phyloP scores from a whole-genome alignment of 495 filamentous ascomycete species.

The Lophiotrema nucula region DNA sequence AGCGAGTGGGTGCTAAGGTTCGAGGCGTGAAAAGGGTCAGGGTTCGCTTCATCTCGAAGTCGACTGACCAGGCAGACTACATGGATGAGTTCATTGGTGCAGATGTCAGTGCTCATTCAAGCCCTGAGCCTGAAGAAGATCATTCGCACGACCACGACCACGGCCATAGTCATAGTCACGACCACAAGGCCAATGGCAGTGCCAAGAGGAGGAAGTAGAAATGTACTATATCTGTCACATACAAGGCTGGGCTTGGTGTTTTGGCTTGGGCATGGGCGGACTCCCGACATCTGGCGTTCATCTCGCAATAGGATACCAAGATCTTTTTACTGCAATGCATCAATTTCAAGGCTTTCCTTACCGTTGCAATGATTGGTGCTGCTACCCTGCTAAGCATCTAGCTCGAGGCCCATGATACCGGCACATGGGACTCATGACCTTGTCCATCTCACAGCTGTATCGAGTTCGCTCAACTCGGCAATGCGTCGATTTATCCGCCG shows the following conservation, averaged over 20 bases:
- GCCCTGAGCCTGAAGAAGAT: slow-evolving; percentile 65
- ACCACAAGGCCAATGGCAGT: slow-evolving; percentile 44
- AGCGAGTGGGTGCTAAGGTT: slow-evolving; percentile 67
- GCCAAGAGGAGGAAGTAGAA: slow-evolving; percentile 35
- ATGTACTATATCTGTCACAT: slow-evolving; percentile 24
- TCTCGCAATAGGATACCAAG: not conserved
- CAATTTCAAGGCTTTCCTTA: too few species aligned
- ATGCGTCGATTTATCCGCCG: slow-evolving; percentile 22
- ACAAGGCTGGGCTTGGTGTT: not conserved
- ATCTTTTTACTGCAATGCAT: too few species aligned
- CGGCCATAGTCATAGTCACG: slow-evolving; percentile 45
- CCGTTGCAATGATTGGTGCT: too few species aligned
- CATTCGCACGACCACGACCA: slow-evolving; percentile 41
- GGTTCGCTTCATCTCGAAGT: slow-evolving; percentile 75
- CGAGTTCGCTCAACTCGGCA: slow-evolving; percentile 15
- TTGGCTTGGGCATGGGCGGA: slow-evolving; percentile 8
- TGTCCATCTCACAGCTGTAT: too few species aligned
- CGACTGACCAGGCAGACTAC: slow-evolving; percentile 50
- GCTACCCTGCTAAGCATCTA: too few species aligned
- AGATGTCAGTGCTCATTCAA: slow-evolving; percentile 60
- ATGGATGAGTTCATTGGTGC: slow-evolving; percentile 77
- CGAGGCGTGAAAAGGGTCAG: slow-evolving; percentile 77
- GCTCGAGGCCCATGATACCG: too few species aligned
- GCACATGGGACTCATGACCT: too few species aligned
- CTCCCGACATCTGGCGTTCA: too few species aligned